phyloP scores from a whole-genome alignment of 768 basidiomycete genomes.

The Podaxis mareebaensis region DNA sequence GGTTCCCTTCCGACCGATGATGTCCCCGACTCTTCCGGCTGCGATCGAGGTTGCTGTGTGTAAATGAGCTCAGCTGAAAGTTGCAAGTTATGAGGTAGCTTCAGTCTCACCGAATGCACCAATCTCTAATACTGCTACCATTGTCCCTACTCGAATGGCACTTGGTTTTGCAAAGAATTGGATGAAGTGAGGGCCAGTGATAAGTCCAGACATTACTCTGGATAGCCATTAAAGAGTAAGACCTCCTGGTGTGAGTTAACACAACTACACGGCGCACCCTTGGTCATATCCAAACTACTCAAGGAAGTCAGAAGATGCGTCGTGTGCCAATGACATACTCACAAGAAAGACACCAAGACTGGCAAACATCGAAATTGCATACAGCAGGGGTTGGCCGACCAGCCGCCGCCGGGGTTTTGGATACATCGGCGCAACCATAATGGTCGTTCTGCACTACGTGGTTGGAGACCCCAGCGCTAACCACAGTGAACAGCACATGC shows the following conservation, averaged over 20 bases:
- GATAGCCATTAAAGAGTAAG: constrained; percentile 10
- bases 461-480: neutral
- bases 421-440: constrained; percentile 28
- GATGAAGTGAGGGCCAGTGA: constrained; percentile 79
- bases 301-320: neutral
- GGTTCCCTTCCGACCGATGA: constrained; percentile 72
- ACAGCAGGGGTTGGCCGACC: constrained; percentile 69
- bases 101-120: constrained; percentile 71
- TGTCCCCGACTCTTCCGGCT: constrained; percentile 78
- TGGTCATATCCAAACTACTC: constrained; percentile 77
- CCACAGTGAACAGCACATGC: neutral
- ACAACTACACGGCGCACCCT: constrained; percentile 44
- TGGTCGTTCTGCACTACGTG: neutral
- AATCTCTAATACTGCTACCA: constrained; percentile 89
- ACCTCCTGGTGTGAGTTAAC: neutral
- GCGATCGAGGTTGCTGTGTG: constrained; percentile 70
- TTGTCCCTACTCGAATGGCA: constrained; percentile 71
- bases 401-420: constrained; percentile 46
- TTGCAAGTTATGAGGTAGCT: neutral
- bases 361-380: constrained; percentile 72
- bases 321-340: constrained; percentile 29
- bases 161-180: constrained; percentile 74
- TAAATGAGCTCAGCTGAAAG: neutral
- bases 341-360: constrained; percentile 79
- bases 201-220: constrained; percentile 84